These are phyloP conservation scores for Filosporella fistucella DNA, from an alignment of 495 filamentous ascomycete genomes.

Conservation along the genomic window DNA sequence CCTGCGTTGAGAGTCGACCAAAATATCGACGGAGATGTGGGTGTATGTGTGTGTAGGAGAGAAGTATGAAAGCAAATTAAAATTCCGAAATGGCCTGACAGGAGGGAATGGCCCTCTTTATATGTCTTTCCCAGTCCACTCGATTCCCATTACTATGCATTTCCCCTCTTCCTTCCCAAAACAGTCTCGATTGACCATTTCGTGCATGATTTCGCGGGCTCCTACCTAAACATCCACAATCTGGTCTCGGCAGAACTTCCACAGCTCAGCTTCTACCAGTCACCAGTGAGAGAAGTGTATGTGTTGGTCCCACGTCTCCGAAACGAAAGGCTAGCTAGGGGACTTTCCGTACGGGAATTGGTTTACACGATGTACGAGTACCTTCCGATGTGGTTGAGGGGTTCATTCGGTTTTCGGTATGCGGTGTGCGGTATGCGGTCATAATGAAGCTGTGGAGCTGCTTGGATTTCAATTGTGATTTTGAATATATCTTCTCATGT, in stretches of 20 bases:
- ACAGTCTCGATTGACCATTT: not conserved
- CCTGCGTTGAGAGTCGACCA: no score
- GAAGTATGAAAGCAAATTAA: not conserved
- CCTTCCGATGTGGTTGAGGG: not conserved
- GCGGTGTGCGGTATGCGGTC: not conserved
- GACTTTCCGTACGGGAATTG: not conserved
- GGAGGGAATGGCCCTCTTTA: constrained; percentile 4
- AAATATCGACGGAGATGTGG: not conserved
- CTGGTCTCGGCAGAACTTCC: not conserved
- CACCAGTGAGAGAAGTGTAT: not conserved
- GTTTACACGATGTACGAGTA: not conserved
- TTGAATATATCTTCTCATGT: not conserved
- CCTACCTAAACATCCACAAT: not conserved
- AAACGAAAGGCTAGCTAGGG: not conserved
- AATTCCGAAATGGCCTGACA: not conserved
- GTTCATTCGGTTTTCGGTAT: not conserved
- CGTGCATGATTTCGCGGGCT: not conserved
- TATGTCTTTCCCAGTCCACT: not conserved
- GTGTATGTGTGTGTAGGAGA: not conserved
- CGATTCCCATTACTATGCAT: no score
- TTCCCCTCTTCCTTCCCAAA: constrained; percentile 9
- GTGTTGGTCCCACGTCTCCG: constrained; percentile 5
- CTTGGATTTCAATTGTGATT: not conserved
- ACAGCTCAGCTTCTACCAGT: not conserved
- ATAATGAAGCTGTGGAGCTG: not conserved